Conservation (phyloP, 805 yeast genomes). For the Wickerhamiella domercqiae region DNA sequence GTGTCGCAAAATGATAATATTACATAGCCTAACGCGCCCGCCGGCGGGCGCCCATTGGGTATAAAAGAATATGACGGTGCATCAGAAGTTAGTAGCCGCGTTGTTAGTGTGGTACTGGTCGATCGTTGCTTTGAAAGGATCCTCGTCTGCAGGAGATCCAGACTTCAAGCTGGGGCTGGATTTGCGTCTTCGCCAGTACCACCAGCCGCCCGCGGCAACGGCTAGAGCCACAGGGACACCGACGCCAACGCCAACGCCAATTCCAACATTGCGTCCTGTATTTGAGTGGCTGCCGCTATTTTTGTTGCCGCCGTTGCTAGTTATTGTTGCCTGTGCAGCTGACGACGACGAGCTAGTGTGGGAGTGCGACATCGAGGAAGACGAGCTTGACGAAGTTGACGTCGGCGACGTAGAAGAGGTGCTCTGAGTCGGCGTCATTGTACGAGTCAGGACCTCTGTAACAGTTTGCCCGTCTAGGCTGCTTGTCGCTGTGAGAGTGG, state of each 20-base stretch:
- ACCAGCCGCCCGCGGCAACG: constrained; percentile 20
- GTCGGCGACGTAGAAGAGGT: constrained; percentile 1
- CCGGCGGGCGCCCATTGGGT: too few species aligned
- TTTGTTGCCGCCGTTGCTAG: background rate
- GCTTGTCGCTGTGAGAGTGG: constrained; percentile 1
- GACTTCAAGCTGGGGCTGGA: constrained; percentile 2
- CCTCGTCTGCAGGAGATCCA: constrained; percentile 18
- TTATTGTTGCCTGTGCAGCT: background rate
- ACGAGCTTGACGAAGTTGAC: constrained; percentile 2
- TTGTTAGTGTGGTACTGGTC: constrained; percentile 25
- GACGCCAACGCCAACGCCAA: constrained; percentile 59
- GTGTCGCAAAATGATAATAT: too few species aligned
- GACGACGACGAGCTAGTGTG: background rate
- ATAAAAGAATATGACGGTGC: too few species aligned
- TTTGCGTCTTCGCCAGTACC: constrained; percentile 14
- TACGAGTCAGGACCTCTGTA: constrained; percentile 4
- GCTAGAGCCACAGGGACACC: constrained; percentile 45
- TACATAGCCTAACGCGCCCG: too few species aligned
- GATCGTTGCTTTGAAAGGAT: constrained; percentile 25
- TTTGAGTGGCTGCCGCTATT: constrained; percentile 1
- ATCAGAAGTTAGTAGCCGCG: constrained; percentile 23
- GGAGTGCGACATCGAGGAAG: constrained; percentile 1
- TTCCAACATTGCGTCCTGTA: constrained; percentile 32
- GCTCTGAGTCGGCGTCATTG: constrained; percentile 2
- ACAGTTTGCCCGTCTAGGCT: constrained; percentile 6